A percentile compares a stretch with the other conserved stretches of the same genome.
These are phyloP conservation scores for Saxophila tyrrhenica DNA, from an alignment of 495 filamentous ascomycete genomes.

Conservation along the genomic window DNA sequence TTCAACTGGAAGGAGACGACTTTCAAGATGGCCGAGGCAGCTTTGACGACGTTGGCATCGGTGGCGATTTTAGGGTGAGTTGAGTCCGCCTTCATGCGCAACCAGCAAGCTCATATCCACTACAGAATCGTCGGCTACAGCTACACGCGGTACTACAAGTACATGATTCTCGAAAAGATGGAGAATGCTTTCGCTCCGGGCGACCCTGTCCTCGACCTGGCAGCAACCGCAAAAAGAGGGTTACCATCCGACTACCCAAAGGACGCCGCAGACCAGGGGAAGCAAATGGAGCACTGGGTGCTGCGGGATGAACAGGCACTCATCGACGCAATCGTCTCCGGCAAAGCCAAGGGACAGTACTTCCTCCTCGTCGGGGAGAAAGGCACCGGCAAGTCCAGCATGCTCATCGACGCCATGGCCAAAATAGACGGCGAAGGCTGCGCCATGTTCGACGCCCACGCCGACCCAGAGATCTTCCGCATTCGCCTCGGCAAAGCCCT, in stretches of 20 bases:
- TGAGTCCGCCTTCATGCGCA: slow-evolving; percentile 3
- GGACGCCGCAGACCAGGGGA: slow-evolving; percentile 31
- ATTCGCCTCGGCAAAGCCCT: slow-evolving; percentile 83
- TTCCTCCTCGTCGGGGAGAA: slow-evolving; percentile 93
- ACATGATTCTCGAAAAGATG: slow-evolving; percentile 77
- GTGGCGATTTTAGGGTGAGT: slow-evolving; percentile 65
- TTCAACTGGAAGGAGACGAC: slow-evolving; percentile 37
- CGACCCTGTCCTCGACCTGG: slow-evolving; percentile 82
- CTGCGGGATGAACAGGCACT: slow-evolving; percentile 63
- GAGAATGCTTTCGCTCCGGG: slow-evolving; percentile 85
- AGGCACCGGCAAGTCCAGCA: slow-evolving; percentile 88
- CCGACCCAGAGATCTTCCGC: slow-evolving; percentile 88
- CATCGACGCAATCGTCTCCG: slow-evolving; percentile 69
- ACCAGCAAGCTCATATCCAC: background rate
- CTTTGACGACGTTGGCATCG: slow-evolving; percentile 77
- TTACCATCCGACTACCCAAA: background rate
- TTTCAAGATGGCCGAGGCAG: slow-evolving; percentile 76
- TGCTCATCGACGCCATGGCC: slow-evolving; percentile 89
- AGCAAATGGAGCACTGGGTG: slow-evolving; percentile 63
- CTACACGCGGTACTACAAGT: slow-evolving; percentile 84
- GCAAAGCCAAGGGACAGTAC: slow-evolving; percentile 63
- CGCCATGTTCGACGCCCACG: slow-evolving; percentile 92
- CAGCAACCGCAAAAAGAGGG: slow-evolving; percentile 48
- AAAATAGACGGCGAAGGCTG: slow-evolving; percentile 76
- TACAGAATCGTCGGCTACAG: slow-evolving; percentile 62